phyloP scores from a whole-genome alignment of 1,139 yeast genomes.

The Yamadazyma diddensiae region DNA sequence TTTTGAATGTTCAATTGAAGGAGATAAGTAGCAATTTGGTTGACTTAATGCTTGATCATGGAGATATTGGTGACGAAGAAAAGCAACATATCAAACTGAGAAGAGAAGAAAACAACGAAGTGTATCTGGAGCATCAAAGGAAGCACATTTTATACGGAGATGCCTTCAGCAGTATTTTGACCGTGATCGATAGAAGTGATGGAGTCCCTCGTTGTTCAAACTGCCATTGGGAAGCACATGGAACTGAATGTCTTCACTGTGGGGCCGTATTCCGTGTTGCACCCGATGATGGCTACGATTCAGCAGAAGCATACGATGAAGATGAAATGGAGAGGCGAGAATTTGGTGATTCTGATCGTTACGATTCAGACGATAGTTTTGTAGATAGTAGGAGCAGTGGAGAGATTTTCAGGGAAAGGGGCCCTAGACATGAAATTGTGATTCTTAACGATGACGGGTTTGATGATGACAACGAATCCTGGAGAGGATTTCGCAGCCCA shows the following conservation, averaged over 20 bases:
- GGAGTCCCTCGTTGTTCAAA: conserved; percentile 77
- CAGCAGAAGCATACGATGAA: conserved; percentile 24
- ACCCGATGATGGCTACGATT: conserved; percentile 20
- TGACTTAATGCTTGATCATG: conserved; percentile 28
- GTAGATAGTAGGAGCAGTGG: conserved; percentile 20
- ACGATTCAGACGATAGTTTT: conserved; percentile 30
- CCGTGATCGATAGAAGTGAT: conserved; percentile 61
- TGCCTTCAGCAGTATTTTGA: conserved; percentile 48
- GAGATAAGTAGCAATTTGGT: conserved; percentile 30
- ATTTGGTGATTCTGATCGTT: conserved; percentile 18
- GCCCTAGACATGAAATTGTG: conserved; percentile 1
- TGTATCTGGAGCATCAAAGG: conserved; percentile 38
- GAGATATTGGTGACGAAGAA: conserved; percentile 15
- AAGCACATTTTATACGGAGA: conserved; percentile 43
- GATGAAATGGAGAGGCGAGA: conserved; percentile 17
- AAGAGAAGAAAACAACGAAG: conserved; percentile 22
- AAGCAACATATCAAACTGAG: conserved; percentile 20
- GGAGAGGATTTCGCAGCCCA: conserved; percentile 14
- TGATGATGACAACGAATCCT: conserved; percentile 8
- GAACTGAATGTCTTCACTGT: conserved; percentile 54
- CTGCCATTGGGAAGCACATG: conserved; percentile 81
- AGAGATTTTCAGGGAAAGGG: conserved; percentile 12
- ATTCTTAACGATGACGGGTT: conserved; percentile 4
- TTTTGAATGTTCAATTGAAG: conserved; percentile 41
- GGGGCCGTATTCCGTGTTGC: conserved; percentile 36